Evolutionary conservation across 148 eudicot genomes (phyloP), one percentile per base, ranked within the genome.

Genomic region (Cornus controversa): DNA sequence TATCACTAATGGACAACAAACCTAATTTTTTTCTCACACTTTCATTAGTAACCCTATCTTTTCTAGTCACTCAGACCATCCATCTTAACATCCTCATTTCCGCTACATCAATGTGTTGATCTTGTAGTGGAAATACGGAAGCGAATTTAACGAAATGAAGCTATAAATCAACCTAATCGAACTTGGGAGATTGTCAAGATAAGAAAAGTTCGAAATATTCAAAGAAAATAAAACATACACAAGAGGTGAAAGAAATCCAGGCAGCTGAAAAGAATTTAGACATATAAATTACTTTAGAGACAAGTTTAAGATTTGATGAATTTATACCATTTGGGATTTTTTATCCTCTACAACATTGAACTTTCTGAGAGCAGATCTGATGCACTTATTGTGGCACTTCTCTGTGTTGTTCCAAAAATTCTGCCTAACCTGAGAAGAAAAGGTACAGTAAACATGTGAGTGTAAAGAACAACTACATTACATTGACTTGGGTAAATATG

Each of bases 321-420:
- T 50, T 23, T 81, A 74, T 88, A 95, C 99, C 97, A 88, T 84
- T 76, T 82, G 80, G 71, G 78, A 28, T 37, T 76, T 79, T 66
- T 84, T 78, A 78, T 89, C 84, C 77, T 80, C 88, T 53, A 81
- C 82, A 69, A 77, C 74, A 75, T 76, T 82, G 82, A 80, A 90
- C 67, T 82, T 84, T 78, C 54, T 71, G 45, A 83, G 72, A 79
- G 83, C 77, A 69, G 90, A 83, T 37, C 76, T 71, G 67, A 88
- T 82, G 63, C 71, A 73, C 76, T 71, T 80, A 66, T 75, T 75
- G 75, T 75, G 57, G 72, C 40, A 70, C 70, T 60, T 79, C 75
- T 78, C 85, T 64, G 73, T 29, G 72, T 70, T 42, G 45, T 87
- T 72, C 81, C 85, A 78, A 75, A 83, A 72, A 77, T 83, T 74